phyloP scores from a whole-genome alignment of 1,284 basidiomycete species.

The Puccinia horiana region DNA sequence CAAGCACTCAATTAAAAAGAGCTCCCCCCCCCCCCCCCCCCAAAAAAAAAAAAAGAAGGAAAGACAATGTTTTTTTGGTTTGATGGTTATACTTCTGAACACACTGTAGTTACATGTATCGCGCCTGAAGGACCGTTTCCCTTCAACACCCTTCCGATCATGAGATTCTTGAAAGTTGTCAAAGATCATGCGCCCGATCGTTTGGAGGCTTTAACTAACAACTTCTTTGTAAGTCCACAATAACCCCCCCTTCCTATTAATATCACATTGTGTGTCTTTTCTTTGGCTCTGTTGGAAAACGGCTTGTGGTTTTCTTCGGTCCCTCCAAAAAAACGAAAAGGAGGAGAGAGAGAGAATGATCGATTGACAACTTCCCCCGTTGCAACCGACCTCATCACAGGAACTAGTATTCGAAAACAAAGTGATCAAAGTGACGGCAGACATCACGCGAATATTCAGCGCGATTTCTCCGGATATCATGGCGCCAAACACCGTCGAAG shows the following conservation, averaged over 20 bases:
- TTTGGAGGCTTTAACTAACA: conserved; percentile 28
- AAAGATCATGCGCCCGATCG: background rate
- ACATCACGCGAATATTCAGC: background rate
- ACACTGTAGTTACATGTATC: conserved; percentile 1
- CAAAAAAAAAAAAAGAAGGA: background rate
- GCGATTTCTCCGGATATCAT: background rate
- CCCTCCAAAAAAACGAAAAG: no score
- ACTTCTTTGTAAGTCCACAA: conserved; percentile 28
- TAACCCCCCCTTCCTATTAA: background rate
- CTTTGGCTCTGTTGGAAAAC: no score
- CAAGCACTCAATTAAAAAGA: background rate
- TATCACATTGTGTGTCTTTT: background rate
- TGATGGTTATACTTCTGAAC: background rate
- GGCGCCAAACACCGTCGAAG: background rate
- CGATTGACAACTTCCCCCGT: background rate
- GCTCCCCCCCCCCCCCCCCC: no score
- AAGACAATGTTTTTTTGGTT: no score
- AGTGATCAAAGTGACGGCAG: background rate
- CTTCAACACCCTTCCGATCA: conserved; percentile 16
- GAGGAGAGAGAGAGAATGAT: background rate
- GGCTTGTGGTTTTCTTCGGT: no score
- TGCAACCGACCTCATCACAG: background rate
- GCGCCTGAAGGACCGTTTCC: conserved; percentile 4
- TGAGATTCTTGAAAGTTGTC: conserved; percentile 34
- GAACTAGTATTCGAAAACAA: conserved; percentile 25